Evolutionary conservation across 345 rosid genomes (phyloP).

Genomic region (Camelina hispida): DNA sequence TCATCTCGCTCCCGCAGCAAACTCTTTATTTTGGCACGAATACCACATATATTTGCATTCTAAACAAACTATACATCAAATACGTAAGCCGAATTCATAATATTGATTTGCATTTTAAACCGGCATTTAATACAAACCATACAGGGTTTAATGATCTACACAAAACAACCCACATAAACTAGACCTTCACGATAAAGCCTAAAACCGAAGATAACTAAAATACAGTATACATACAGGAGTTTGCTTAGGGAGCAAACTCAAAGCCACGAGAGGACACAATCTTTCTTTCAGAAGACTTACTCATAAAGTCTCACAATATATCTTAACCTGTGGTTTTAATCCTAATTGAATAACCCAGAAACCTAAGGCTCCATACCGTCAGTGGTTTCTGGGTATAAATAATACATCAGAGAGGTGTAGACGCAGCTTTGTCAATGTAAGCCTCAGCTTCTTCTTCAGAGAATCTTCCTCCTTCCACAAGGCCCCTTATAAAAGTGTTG

Average conservation of each 20-base stretch:
- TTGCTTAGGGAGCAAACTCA: not conserved
- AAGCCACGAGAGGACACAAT: constrained; percentile 10
- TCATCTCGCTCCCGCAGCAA: not conserved
- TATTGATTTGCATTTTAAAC: too few relatives aligned
- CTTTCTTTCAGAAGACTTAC: constrained; percentile 3
- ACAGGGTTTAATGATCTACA: too few relatives aligned
- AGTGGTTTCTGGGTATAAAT: constrained; percentile 20
- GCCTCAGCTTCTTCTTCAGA: constrained; percentile 64
- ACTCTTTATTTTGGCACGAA: not conserved
- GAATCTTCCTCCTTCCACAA: constrained; percentile 76
- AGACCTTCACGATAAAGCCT: constrained; percentile 16
- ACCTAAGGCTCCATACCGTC: not conserved
- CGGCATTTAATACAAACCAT: too few relatives aligned
- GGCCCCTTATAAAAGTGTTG: constrained; percentile 57
- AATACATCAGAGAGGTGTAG: constrained; percentile 52
- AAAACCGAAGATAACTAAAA: too few relatives aligned
- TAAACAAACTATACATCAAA: too few relatives aligned
- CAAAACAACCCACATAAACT: too few relatives aligned
- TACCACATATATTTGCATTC: not conserved
- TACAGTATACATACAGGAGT: constrained; percentile 5
- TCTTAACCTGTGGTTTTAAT: constrained; percentile 20
- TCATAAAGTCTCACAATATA: not conserved
- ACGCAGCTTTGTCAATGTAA: constrained; percentile 65
- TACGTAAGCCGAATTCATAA: too few relatives aligned
- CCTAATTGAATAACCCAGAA: constrained; percentile 21